phyloP scores from a whole-genome alignment of 2,329 filamentous ascomycete species.

The Aaosphaeria pasadenensis region DNA sequence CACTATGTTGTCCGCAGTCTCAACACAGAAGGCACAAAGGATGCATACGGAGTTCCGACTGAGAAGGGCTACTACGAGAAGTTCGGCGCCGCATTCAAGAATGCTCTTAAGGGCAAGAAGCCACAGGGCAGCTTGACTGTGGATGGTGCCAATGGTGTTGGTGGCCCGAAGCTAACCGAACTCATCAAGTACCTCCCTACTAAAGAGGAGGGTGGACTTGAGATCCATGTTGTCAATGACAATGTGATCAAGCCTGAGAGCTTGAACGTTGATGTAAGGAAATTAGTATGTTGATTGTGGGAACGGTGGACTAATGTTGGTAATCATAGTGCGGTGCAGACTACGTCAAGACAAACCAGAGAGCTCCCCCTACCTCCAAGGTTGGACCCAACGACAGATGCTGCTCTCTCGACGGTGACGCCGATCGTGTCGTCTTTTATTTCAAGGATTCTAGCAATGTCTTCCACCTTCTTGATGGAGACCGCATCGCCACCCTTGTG shows the following conservation, averaged over 20 bases:
- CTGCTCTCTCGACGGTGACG: constrained; percentile 92
- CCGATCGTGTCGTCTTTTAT: constrained; percentile 94
- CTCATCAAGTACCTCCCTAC: constrained; percentile 78
- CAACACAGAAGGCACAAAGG: constrained; percentile 85
- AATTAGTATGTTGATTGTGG: background rate
- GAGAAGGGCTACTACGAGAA: constrained; percentile 96
- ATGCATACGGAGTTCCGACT: constrained; percentile 83
- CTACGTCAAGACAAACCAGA: constrained; percentile 95
- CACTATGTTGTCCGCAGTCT: constrained; percentile 94
- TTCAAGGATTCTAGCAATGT: constrained; percentile 77
- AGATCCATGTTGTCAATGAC: constrained; percentile 88
- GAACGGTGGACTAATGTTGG: too few relatives aligned
- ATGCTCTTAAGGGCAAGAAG: constrained; percentile 71
- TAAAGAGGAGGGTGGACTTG: constrained; percentile 60
- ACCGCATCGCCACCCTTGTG: constrained; percentile 91
- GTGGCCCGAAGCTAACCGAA: constrained; percentile 84
- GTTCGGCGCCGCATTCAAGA: constrained; percentile 77
- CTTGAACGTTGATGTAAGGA: constrained; percentile 76
- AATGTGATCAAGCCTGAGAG: constrained; percentile 86
- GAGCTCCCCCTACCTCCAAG: constrained; percentile 79
- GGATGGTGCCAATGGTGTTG: constrained; percentile 95
- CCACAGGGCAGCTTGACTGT: constrained; percentile 73
- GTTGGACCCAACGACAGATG: constrained; percentile 72
- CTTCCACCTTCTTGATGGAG: constrained; percentile 92
- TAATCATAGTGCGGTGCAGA: constrained; percentile 77